These are phyloP conservation scores for Croton setiger DNA, from an alignment of 441 rosid species.

Conservation along the genomic window DNA sequence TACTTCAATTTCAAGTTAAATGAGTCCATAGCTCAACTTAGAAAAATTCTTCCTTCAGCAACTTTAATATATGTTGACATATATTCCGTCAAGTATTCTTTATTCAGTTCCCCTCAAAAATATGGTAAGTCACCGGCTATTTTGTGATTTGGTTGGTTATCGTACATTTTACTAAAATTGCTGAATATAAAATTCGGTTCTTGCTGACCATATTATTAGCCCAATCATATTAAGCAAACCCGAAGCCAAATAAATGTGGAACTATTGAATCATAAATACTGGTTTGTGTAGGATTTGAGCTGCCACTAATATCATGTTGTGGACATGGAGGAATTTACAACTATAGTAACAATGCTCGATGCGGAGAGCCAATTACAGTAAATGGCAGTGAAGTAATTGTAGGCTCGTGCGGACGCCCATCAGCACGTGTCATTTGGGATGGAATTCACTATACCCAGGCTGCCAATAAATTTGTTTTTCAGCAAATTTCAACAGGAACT, in stretches of 20 bases:
- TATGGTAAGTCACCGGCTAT: conserved; percentile 20
- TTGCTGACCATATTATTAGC: too few species aligned
- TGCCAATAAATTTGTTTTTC: conserved; percentile 62
- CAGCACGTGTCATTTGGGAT: conserved; percentile 60
- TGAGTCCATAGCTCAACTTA: conserved; percentile 30
- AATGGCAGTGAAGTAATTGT: conserved; percentile 2
- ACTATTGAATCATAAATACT: too few species aligned
- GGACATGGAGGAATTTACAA: conserved; percentile 16
- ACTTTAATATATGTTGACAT: conserved; percentile 36
- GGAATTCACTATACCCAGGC: conserved; percentile 76
- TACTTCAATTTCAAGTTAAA: conserved; percentile 33
- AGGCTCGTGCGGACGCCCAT: conserved; percentile 1
- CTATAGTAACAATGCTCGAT: neutral
- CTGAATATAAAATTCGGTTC: too few species aligned
- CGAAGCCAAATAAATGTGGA: too few species aligned
- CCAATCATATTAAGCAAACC: too few species aligned
- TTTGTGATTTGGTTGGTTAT: neutral
- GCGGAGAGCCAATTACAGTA: conserved; percentile 1
- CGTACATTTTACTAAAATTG: neutral
- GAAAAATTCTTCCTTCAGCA: conserved; percentile 30
- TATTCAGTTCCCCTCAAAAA: conserved; percentile 29
- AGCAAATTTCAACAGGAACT: conserved; percentile 48
- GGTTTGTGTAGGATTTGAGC: conserved; percentile 10
- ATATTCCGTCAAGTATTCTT: conserved; percentile 40
- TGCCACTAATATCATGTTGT: conserved; percentile 13